phyloP scores from a whole-genome alignment of 768 basidiomycete species.

The Naganishia friedmannii region DNA sequence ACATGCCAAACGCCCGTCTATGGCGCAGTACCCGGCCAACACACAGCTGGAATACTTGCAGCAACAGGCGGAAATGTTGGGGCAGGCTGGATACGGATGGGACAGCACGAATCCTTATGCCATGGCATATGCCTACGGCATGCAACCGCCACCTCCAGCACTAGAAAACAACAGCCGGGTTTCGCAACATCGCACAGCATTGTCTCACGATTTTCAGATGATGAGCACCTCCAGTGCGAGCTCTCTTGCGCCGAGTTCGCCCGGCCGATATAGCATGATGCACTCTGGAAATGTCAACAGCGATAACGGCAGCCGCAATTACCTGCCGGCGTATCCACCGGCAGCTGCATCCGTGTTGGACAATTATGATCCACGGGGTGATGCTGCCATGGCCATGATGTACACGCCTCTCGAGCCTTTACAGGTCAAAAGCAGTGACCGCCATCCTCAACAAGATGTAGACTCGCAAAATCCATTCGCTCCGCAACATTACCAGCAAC shows the following conservation, averaged over 20 bases:
- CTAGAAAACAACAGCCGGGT: constrained; percentile 56
- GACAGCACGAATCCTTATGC: constrained; percentile 25
- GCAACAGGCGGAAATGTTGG: constrained; percentile 69
- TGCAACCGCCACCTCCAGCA: constrained; percentile 61
- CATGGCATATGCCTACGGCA: constrained; percentile 51
- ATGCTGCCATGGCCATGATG: constrained; percentile 56
- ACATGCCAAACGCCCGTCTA: constrained; percentile 42
- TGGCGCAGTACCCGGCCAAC: constrained; percentile 61
- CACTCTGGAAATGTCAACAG: constrained; percentile 25
- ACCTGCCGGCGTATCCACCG: constrained; percentile 57
- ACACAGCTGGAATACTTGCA: constrained; percentile 87
- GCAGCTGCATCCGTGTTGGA: constrained; percentile 50
- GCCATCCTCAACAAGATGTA: not conserved
- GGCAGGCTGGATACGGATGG: constrained; percentile 35
- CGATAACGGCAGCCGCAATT: constrained; percentile 15
- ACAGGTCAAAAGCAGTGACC: not conserved
- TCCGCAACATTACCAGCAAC: constrained; percentile 13
- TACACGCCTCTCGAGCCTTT: constrained; percentile 75
- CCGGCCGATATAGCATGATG: constrained; percentile 23
- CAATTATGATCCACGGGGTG: constrained; percentile 44
- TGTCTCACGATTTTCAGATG: constrained; percentile 32
- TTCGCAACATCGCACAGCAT: constrained; percentile 56
- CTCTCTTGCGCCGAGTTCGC: constrained; percentile 16
- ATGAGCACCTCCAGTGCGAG: constrained; percentile 70
- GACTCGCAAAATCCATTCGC: constrained; percentile 22